Percentiles rank a stretch among this genome's conserved stretches.
These are phyloP conservation scores for Gomphus bonarii DNA, from an alignment of 1,284 basidiomycete genomes.

Conservation along the genomic window DNA sequence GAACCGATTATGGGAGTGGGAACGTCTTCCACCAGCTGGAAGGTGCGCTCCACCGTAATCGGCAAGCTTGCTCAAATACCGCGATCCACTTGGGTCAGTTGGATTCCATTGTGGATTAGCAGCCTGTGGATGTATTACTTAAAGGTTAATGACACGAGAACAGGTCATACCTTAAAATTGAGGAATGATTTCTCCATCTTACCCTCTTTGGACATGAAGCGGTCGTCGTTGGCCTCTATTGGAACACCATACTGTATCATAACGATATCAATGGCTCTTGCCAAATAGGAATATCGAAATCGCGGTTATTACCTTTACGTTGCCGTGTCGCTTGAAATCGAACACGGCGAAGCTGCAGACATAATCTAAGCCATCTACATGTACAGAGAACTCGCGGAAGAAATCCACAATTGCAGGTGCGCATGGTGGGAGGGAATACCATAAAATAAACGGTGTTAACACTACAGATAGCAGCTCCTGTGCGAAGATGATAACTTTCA, in stretches of 20 bases:
- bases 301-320: constrained; percentile 50
- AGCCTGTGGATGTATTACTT: constrained; percentile 33
- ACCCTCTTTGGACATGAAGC: constrained; percentile 76
- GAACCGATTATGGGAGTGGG: constrained; percentile 20
- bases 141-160: background rate
- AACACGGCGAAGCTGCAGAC: constrained; percentile 98
- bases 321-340: constrained; percentile 88
- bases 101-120: constrained; percentile 94
- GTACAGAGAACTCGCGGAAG: constrained; percentile 93
- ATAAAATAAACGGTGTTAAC: constrained; percentile 88
- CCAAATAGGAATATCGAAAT: background rate
- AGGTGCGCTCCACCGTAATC: constrained; percentile 39
- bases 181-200: constrained; percentile 99
- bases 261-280: constrained; percentile 4
- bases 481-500: constrained; percentile 81
- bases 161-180: constrained; percentile 71
- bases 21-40: constrained; percentile 23
- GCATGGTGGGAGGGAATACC: constrained; percentile 83
- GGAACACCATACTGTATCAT: constrained; percentile 65
- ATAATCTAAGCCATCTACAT: constrained; percentile 92
- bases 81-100: constrained; percentile 72
- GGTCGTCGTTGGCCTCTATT: constrained; percentile 51
- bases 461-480: constrained; percentile 87
- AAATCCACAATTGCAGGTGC: constrained; percentile 90
- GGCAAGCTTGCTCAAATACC: constrained; percentile 77